Percentiles rank a stretch among this genome's conserved stretches.
Conservation (phyloP, 1,284 basidiomycete genomes). For the Mycosarcoma mackinlayi region DNA sequence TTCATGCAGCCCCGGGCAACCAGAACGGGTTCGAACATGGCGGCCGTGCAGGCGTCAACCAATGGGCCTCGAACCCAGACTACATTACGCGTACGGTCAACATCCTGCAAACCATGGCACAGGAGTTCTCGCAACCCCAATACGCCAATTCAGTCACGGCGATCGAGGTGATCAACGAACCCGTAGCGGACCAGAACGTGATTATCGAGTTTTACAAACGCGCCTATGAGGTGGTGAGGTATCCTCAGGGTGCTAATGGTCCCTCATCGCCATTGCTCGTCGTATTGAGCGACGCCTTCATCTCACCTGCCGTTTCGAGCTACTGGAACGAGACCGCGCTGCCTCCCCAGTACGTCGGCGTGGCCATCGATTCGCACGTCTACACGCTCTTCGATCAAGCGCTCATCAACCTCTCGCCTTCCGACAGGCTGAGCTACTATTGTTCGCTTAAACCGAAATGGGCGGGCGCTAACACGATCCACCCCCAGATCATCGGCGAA, state of each 20-base stretch:
- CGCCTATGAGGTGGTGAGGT: conserved; percentile 59
- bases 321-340: conserved; percentile 81
- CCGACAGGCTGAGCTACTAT: conserved; percentile 57
- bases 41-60: conserved; percentile 76
- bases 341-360: conserved; percentile 73
- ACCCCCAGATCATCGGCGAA: conserved; percentile 65
- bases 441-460: conserved; percentile 57
- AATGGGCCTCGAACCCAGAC: conserved; percentile 77
- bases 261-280: conserved; percentile 47
- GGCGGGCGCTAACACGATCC: conserved; percentile 47
- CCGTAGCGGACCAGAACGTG: conserved; percentile 41
- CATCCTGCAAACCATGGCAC: conserved; percentile 74
- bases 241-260: conserved; percentile 30
- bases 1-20: conserved; percentile 71
- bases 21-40: conserved; percentile 72
- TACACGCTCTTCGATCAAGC: conserved; percentile 62
- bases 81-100: conserved; percentile 79
- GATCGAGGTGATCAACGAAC: conserved; percentile 64
- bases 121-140: conserved; percentile 48
- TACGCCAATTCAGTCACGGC: conserved; percentile 56
- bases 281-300: conserved; percentile 87
- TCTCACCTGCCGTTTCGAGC: conserved; percentile 72
- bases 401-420: conserved; percentile 30
- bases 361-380: conserved; percentile 77
- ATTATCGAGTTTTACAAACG: conserved; percentile 53